phyloP scores from a whole-genome alignment of 2,329 filamentous ascomycete species.

The Colletotrichum tamarilloi region DNA sequence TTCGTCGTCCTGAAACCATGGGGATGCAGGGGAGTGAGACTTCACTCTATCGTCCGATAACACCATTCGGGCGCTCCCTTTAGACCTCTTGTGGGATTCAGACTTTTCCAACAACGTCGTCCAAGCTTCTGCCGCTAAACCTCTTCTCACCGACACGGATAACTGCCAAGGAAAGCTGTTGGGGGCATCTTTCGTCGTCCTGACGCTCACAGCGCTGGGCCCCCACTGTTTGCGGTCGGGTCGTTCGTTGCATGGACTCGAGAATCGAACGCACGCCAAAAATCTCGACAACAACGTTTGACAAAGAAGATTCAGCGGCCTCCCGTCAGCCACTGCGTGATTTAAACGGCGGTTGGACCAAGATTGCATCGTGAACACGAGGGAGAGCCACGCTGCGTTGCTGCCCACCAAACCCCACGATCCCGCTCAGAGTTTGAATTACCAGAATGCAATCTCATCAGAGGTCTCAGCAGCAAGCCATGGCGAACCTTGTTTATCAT shows the following conservation, averaged over 20 bases:
- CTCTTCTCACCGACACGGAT: background rate
- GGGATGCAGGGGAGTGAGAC: slow-evolving; percentile 21
- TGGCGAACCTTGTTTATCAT: background rate
- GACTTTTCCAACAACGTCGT: background rate
- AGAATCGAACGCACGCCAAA: slow-evolving; percentile 4
- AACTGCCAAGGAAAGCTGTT: background rate
- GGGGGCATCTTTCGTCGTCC: slow-evolving; percentile 6
- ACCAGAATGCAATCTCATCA: slow-evolving; percentile 4
- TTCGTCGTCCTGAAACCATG: slow-evolving; percentile 19
- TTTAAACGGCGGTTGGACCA: background rate
- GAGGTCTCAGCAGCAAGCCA: slow-evolving; percentile 8
- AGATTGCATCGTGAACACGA: background rate
- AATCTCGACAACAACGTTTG: background rate
- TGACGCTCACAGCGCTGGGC: background rate
- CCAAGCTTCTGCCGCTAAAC: background rate
- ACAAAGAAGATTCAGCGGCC: background rate
- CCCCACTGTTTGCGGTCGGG: slow-evolving; percentile 16
- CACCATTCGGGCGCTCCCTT: slow-evolving; percentile 18
- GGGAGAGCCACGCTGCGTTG: background rate
- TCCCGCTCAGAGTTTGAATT: background rate
- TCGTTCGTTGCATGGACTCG: slow-evolving; percentile 18
- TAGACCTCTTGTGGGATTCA: slow-evolving; percentile 12
- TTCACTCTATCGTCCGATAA: slow-evolving; percentile 7
- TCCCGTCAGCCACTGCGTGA: background rate
- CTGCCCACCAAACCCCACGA: background rate